Evolutionary conservation across 2,329 filamentous ascomycete genomes (phyloP).

Genomic region (Colletotrichum truncatum): DNA sequence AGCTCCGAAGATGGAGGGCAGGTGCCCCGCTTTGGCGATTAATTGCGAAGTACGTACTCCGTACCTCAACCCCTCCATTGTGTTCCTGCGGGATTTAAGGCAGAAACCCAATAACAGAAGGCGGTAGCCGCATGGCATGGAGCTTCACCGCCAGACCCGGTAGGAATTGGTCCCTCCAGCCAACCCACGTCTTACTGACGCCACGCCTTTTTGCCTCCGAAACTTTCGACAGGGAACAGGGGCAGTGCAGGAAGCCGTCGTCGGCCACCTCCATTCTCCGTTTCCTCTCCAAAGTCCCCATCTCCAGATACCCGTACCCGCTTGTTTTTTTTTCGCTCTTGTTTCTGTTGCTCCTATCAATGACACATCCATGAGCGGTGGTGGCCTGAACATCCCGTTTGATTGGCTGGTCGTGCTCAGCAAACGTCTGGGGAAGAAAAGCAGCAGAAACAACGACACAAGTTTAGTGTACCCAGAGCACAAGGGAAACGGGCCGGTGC

Average conservation of each 20-base stretch:
- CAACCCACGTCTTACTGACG: neutral
- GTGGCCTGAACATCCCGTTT: neutral
- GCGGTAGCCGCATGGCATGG: neutral
- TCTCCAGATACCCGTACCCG: slow-evolving; percentile 3
- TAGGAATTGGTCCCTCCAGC: neutral
- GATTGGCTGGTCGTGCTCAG: neutral
- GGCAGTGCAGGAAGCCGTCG: slow-evolving; percentile 8
- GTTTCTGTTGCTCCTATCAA: slow-evolving; percentile 14
- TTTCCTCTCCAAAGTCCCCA: neutral
- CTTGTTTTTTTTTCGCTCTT: neutral
- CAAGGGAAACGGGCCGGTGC: neutral
- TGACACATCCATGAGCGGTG: slow-evolving; percentile 1
- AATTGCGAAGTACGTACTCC: slow-evolving; percentile 2
- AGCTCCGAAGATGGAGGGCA: slow-evolving; percentile 16
- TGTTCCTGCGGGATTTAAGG: neutral
- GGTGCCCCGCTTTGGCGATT: slow-evolving; percentile 9
- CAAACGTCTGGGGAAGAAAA: neutral
- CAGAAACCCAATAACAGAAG: neutral
- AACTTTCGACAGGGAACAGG: slow-evolving; percentile 7
- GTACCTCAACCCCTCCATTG: neutral
- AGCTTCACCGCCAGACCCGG: slow-evolving; percentile 11
- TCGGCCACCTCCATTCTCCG: slow-evolving; percentile 15
- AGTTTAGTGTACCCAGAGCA: neutral
- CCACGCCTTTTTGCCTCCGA: neutral
- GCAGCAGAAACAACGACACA: neutral